Percentiles rank a stretch among this genome's conserved stretches.
Evolutionary conservation across 208 protist genomes (phyloP).

Genomic region (Leptomonas pyrrhocoris): DNA sequence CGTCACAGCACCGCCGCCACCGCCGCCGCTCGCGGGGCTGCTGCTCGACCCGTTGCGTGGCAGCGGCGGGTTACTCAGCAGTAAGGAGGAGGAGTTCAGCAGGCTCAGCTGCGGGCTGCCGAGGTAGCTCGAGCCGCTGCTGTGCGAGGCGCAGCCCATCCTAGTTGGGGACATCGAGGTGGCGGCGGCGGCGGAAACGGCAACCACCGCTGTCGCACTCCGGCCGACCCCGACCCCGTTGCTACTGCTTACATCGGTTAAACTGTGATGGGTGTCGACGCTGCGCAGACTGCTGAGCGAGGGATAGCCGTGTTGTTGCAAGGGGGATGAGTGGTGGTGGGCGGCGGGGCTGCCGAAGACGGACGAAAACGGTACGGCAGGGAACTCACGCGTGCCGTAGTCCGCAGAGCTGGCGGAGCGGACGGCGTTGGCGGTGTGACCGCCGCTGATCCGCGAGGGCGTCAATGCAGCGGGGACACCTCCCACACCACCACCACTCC

Average conservation of each 20-base stretch:
- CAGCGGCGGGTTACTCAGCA: background rate
- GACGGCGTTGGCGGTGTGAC: background rate
- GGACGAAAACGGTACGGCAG: constrained; percentile 3
- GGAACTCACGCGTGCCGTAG: constrained; percentile 11
- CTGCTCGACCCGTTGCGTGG: background rate
- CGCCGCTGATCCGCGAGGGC: background rate
- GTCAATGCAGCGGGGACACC: background rate
- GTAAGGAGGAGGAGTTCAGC: constrained; percentile 2
- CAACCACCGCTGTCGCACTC: background rate
- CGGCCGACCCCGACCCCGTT: background rate
- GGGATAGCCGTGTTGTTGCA: background rate
- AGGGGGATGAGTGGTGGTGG: no score
- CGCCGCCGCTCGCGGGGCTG: background rate
- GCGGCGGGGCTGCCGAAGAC: background rate
- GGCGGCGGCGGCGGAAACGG: no score
- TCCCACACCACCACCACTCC: no score
- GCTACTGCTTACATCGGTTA: background rate
- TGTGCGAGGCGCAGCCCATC: constrained; percentile 4
- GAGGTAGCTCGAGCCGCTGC: constrained; percentile 10
- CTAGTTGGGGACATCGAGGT: background rate
- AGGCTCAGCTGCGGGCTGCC: constrained; percentile 24
- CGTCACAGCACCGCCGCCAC: background rate
- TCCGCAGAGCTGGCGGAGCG: constrained; percentile 5
- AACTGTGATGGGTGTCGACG: background rate
- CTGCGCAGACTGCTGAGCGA: background rate